Evolutionary conservation across 352 stramenopile genomes (phyloP).

Genomic region (Pseudoperonospora humuli): DNA sequence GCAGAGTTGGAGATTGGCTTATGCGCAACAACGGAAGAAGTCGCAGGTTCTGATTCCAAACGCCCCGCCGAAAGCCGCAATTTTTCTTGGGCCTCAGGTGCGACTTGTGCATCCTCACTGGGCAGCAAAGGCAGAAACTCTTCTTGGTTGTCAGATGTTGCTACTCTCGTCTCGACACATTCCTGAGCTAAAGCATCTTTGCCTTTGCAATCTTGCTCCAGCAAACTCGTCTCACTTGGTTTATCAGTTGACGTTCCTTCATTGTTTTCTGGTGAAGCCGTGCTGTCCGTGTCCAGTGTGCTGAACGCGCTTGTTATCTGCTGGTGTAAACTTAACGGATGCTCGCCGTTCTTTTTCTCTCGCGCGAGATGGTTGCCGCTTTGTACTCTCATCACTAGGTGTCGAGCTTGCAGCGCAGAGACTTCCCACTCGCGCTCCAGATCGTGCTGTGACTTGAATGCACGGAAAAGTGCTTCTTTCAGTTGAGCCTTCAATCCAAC

Average conservation of each 20-base stretch:
- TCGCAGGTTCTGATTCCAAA: not conserved
- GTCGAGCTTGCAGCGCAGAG: constrained; percentile 7
- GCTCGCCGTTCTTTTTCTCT: not conserved
- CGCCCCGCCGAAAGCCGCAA: not conserved
- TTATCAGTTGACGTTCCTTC: constrained; percentile 1
- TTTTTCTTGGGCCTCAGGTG: not conserved
- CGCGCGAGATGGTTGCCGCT: constrained; percentile 5
- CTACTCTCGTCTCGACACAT: not conserved
- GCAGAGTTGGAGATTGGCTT: not conserved
- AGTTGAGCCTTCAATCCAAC: constrained; percentile 17
- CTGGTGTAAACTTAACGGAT: not conserved
- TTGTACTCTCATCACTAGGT: constrained; percentile 3
- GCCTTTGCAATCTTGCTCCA: not conserved
- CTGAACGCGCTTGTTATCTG: constrained; percentile 9
- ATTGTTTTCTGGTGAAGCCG: not conserved
- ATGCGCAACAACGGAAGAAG: not conserved
- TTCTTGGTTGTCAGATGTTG: not conserved
- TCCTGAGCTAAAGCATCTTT: not conserved
- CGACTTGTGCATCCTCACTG: not conserved
- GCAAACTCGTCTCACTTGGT: not conserved
- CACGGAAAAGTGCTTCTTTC: constrained; percentile 11
- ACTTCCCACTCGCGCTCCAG: constrained; percentile 17
- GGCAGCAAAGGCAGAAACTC: not conserved
- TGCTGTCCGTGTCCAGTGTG: not conserved
- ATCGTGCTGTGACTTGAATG: constrained; percentile 15